Evolutionary conservation across 2,329 filamentous ascomycete species (phyloP).

Genomic region (Fusarium sp.): DNA sequence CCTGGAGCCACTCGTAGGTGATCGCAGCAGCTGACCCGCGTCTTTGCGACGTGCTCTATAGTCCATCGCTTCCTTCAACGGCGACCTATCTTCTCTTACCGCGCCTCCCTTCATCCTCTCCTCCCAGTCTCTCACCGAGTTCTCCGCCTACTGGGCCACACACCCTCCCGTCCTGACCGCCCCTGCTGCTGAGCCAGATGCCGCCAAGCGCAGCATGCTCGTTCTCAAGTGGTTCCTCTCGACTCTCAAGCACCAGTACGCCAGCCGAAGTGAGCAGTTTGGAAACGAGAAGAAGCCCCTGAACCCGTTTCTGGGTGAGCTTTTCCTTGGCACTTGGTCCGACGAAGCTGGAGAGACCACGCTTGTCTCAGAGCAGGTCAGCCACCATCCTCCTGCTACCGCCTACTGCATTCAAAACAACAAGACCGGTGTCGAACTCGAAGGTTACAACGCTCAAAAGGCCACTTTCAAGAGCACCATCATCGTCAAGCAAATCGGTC

Average conservation of each 20-base stretch:
- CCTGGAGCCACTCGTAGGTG: conserved; percentile 9
- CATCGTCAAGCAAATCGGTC: conserved; percentile 93
- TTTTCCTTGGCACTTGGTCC: conserved; percentile 92
- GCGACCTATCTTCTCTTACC: conserved; percentile 82
- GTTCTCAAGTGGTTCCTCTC: conserved; percentile 98
- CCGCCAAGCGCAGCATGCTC: conserved; percentile 82
- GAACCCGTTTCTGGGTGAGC: conserved; percentile 94
- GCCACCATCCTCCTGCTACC: conserved; percentile 93
- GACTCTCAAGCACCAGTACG: conserved; percentile 88
- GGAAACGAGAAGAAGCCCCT: conserved; percentile 98
- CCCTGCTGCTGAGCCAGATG: conserved; percentile 80
- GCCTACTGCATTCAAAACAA: conserved; percentile 93
- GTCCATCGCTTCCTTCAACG: conserved; percentile 85
- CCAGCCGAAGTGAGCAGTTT: conserved; percentile 77
- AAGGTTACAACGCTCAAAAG: conserved; percentile 96
- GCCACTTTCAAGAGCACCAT: conserved; percentile 94
- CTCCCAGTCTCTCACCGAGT: conserved; percentile 80
- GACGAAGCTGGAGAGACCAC: conserved; percentile 84
- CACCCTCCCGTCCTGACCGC: conserved; percentile 83
- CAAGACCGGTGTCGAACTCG: conserved; percentile 79
- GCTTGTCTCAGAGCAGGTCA: conserved; percentile 93
- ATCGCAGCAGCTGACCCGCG: conserved; percentile 26
- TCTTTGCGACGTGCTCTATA: conserved; percentile 45
- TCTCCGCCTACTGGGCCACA: conserved; percentile 85
- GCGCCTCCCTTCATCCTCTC: conserved; percentile 86